Evolutionary conservation across 1,284 basidiomycete genomes (phyloP), one percentile per base, ranked within the genome.

Genomic region (Boletellus dicymbophilus): DNA sequence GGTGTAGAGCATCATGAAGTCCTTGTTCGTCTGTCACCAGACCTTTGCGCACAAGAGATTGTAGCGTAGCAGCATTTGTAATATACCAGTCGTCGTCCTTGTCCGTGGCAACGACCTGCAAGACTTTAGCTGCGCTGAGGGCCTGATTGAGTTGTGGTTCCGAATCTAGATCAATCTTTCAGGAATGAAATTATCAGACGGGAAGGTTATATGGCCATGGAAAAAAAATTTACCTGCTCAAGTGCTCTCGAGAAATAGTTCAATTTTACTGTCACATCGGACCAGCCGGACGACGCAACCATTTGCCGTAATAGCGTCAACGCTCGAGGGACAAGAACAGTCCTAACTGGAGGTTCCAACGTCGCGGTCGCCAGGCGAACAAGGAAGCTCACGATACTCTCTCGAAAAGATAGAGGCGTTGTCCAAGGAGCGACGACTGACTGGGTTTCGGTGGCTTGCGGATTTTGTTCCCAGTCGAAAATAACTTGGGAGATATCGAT

Each of bases 381-480:
- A 25, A 99, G 79, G 70, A 95, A 97, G 70, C 92, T 95, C 55
- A 98, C 88, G 70, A 97, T 88, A 54, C 86, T 88, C 69, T 98
- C 95, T 27, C 93, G 83, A 55, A 94, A 85, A 18, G 80, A 78
- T 15, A 91, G 73, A 3, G 95, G 93, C 0, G 90, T 90, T 16
- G 81, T 71, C 91, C 93, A 95, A 7, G 57, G 51, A 16, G 58
- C 34, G 7, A 64, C 57, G 33, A 50, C 57, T 42, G 61, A 65
- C 33, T 57, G 57, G 23, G 52, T 57, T 43, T 54, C 68, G 9
- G 67, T 55, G 36, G 73, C 68, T n/a, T 66, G 65, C 21, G 76
- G 80, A 63, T 78, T 81, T 62, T 86, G 82, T 66, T 95, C 94
- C 93, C 93, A 96, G 41, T 85, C 80, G 63, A 92, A 92, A 42